Percentiles rank a stretch among this genome's conserved stretches.
Evolutionary conservation across 1,139 yeast genomes (phyloP).

Genomic region (Geotrichum klebahnii): DNA sequence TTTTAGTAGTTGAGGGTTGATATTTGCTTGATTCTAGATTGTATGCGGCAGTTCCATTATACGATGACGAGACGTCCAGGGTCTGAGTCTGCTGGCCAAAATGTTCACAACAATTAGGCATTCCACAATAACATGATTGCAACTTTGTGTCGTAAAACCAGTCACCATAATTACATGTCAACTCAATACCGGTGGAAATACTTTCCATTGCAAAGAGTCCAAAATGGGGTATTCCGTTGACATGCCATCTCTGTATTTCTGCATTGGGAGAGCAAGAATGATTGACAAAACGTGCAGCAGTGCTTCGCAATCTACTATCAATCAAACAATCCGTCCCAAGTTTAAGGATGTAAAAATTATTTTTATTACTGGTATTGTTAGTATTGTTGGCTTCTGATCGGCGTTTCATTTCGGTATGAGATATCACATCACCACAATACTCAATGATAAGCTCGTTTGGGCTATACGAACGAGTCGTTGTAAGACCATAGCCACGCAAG

Average conservation of each 20-base stretch:
- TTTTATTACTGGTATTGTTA: no score
- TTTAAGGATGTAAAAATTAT: constrained; percentile 39
- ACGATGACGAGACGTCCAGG: no score
- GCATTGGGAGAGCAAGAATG: constrained; percentile 45
- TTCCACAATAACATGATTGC: constrained; percentile 41
- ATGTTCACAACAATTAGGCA: constrained; percentile 39
- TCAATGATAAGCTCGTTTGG: constrained; percentile 42
- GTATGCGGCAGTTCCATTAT: no score
- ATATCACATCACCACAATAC: constrained; percentile 44
- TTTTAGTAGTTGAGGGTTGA: no score
- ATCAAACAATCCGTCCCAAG: constrained; percentile 40
- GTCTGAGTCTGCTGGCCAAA: constrained; percentile 31
- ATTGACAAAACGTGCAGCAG: constrained; percentile 44
- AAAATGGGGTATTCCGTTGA: constrained; percentile 40
- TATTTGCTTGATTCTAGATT: no score
- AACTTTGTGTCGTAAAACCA: constrained; percentile 40
- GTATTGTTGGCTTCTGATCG: constrained; percentile 33
- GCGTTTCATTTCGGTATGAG: constrained; percentile 33
- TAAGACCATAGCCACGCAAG: constrained; percentile 40
- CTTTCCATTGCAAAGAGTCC: constrained; percentile 42
- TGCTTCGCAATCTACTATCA: constrained; percentile 41
- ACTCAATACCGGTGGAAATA: constrained; percentile 40
- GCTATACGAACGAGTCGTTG: constrained; percentile 37
- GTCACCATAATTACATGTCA: constrained; percentile 44
- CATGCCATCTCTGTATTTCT: constrained; percentile 44